These are phyloP conservation scores for Aquilaria sinensis DNA, from an alignment of 345 rosid species.

Conservation along the genomic window DNA sequence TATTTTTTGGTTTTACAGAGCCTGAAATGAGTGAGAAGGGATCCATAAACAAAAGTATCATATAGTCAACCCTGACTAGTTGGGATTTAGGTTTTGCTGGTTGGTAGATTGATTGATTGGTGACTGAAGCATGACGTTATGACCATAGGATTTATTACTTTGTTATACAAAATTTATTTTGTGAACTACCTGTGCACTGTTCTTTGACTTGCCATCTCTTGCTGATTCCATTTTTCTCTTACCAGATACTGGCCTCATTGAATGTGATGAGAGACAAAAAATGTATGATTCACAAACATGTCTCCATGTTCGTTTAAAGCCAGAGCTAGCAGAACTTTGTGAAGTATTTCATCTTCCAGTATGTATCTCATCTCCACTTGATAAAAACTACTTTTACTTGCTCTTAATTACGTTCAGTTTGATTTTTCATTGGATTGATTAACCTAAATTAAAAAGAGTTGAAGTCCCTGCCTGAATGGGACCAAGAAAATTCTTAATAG, in stretches of 20 bases:
- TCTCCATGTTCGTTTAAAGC: conserved; percentile 59
- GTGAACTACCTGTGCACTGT: not conserved
- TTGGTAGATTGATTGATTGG: too few species aligned
- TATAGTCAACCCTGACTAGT: too few species aligned
- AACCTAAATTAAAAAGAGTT: too few species aligned
- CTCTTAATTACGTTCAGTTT: not conserved
- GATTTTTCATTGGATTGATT: not conserved
- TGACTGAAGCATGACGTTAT: too few species aligned
- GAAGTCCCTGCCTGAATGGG: too few species aligned
- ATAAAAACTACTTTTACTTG: conserved; percentile 9
- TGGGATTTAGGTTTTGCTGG: too few species aligned
- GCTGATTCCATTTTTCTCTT: not conserved
- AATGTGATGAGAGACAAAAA: conserved; percentile 26
- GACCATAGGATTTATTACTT: too few species aligned
- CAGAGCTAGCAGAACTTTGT: conserved; percentile 56
- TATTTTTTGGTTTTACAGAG: too few species aligned
- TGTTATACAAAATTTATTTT: too few species aligned
- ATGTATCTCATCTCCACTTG: conserved; percentile 23
- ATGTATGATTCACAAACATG: conserved; percentile 46
- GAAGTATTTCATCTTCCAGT: conserved; percentile 58
- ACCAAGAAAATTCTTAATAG: too few species aligned
- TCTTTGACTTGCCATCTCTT: not conserved
- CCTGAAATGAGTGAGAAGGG: too few species aligned
- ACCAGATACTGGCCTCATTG: conserved; percentile 27
- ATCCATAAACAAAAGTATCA: too few species aligned